These are phyloP conservation scores for Staphylotrichum longicolle DNA, from an alignment of 495 filamentous ascomycete species.

Conservation along the genomic window DNA sequence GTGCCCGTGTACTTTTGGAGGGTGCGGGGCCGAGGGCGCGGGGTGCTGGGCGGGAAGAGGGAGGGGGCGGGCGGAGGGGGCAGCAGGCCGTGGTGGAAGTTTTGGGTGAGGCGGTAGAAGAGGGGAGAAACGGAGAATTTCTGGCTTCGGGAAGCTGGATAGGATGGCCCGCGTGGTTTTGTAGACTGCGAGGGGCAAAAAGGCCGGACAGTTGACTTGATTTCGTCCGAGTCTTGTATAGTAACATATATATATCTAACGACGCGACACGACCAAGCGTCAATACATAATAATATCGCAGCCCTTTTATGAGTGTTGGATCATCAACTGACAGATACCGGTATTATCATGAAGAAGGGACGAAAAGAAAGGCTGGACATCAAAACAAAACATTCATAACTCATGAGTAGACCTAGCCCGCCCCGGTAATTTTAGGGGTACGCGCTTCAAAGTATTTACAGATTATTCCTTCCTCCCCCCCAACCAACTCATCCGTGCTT, in stretches of 20 bases:
- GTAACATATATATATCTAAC: not conserved
- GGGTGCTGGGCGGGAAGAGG: conserved; percentile 38
- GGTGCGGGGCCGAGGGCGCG: conserved; percentile 58
- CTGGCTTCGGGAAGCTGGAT: conserved; percentile 9
- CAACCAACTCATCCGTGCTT: not conserved
- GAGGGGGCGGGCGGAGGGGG: conserved; percentile 28
- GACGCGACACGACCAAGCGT: conserved; percentile 13
- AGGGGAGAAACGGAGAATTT: not conserved
- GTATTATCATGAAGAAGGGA: too few relatives aligned
- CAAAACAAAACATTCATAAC: not conserved
- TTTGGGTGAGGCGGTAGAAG: conserved; percentile 40
- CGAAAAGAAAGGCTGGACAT: not conserved
- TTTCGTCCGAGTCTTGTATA: conserved; percentile 1
- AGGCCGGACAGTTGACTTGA: not conserved
- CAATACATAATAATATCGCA: conserved; percentile 5
- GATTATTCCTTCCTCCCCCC: not conserved
- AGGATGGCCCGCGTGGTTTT: not conserved
- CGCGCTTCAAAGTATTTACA: conserved; percentile 3
- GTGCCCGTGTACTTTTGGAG: conserved; percentile 88
- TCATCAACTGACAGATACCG: too few relatives aligned
- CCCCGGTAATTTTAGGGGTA: not conserved
- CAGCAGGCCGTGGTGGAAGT: conserved; percentile 41
- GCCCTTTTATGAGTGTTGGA: too few relatives aligned
- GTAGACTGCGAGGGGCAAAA: too few relatives aligned
- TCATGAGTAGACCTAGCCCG: conserved; percentile 2